Base-by-base conservation (phyloP, 2,329 filamentous ascomycete species). In the Sporothrix variecibatus region DNA sequence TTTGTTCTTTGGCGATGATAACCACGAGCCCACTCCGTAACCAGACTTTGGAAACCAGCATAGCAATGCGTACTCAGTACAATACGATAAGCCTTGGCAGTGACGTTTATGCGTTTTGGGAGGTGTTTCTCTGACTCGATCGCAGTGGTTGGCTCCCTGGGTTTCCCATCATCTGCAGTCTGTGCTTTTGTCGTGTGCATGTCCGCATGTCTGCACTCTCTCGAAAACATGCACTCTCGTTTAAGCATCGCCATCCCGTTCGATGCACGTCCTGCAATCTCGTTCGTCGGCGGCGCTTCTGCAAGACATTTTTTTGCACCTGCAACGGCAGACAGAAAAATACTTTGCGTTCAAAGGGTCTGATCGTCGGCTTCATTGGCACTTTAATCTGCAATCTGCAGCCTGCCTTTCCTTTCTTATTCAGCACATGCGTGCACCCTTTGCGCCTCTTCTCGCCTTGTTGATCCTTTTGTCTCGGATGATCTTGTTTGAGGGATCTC, bases 381-480 rank as follows among this genome's bases (percentile, higher is more conserved):
- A 34, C 67, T 28, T 1, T 20, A 28, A 56, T 56, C 49, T 70
- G 28, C 49, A 53, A 7, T 53, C 43, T 51, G 26, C 38, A 26
- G n/a, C 38, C 31, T 40, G 26, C 31, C 28, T 26, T 56, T 26
- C 28, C 51, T 26, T 12, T 56, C 28, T 38, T 26, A 49, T 51
- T 46, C 67, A 70, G 40, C 26, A 6, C 46, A 20, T 12, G 12
- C n/a, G 3, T 40, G 11, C 46, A 26, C 46, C 31, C 67, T 43
- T 15, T 56, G 20, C 28, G 67, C 67, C 43, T 68, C 28, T 49
- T 34, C 43, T 49, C 43, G 65, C 65, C 65, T 65, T 68, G 43
- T 51, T 68, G 65, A 51, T 40, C 67, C 31, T 23, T 17, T 71
- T 58, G 68, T 71, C 68, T 71, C 51, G 68, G 68, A 71, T 60